Percentiles rank a stretch among this genome's conserved stretches.
phyloP scores from a whole-genome alignment of 1,284 basidiomycete species.

The Trichosporon coremiiforme region DNA sequence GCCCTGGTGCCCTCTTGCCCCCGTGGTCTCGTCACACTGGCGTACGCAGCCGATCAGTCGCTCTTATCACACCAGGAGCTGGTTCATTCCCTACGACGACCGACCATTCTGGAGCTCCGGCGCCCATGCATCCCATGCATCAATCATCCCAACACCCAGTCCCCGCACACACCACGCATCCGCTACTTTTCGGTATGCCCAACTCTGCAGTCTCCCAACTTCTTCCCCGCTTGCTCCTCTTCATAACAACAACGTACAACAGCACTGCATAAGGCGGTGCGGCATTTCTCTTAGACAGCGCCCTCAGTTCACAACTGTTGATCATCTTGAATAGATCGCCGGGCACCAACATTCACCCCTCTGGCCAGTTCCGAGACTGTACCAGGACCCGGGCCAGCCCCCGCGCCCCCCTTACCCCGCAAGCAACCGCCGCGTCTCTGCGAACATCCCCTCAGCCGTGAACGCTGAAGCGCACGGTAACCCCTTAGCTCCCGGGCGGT shows the following conservation, averaged over 20 bases:
- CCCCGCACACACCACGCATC: neutral
- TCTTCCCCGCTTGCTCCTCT: neutral
- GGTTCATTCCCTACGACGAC: neutral
- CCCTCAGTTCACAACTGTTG: neutral
- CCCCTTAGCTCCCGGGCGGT: neutral
- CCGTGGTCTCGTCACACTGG: neutral
- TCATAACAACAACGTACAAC: too few relatives aligned
- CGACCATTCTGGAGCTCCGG: neutral
- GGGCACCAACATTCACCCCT: conserved; percentile 1
- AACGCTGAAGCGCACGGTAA: neutral
- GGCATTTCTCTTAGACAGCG: too few relatives aligned
- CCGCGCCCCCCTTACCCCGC: neutral
- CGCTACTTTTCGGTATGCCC: neutral
- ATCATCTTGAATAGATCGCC: neutral
- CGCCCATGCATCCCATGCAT: neutral
- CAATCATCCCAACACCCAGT: neutral
- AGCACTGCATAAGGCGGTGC: too few relatives aligned
- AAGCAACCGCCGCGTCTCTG: neutral
- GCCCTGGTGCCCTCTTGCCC: too few relatives aligned
- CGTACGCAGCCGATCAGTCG: neutral
- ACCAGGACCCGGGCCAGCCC: neutral
- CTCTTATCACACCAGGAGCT: neutral
- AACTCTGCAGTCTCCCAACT: neutral
- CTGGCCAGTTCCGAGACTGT: neutral
- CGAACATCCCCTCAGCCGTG: neutral